phyloP scores from a whole-genome alignment of 306 rosid species.

The Rosa chinensis region DNA sequence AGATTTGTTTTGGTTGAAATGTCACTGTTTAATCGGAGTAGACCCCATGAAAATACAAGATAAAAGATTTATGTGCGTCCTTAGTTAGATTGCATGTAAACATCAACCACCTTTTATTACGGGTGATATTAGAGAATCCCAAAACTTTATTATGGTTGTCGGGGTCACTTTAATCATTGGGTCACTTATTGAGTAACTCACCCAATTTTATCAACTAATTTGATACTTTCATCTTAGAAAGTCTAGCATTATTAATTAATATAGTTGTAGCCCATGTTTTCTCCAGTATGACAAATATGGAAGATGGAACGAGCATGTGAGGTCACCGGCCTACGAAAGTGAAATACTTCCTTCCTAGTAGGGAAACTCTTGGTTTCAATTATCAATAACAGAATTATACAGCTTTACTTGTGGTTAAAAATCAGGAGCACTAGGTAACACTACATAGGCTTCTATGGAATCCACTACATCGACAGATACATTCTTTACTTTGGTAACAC shows the following conservation, averaged over 20 bases:
- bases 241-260: neutral
- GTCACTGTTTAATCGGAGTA: constrained; percentile 27
- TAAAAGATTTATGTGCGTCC: constrained; percentile 18
- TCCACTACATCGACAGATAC: too few relatives aligned
- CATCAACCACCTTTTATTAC: constrained; percentile 22
- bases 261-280: neutral
- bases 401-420: too few relatives aligned
- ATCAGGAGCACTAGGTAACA: neutral
- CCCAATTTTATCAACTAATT: neutral
- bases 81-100: neutral
- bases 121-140: constrained; percentile 11
- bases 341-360: neutral
- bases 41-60: constrained; percentile 28
- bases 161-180: neutral
- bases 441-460: too few relatives aligned
- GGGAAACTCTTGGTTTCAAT: neutral
- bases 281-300: neutral
- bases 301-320: neutral
- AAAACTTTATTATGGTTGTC: constrained; percentile 19
- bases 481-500: too few relatives aligned
- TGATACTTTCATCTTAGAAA: neutral
- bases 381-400: neutral
- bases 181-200: neutral
- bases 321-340: neutral
- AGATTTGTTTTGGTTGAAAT: constrained; percentile 33